Evolutionary conservation across 306 rosid species (phyloP), one percentile per base, ranked within the genome.

Genomic region (Pyrus betulifolia): DNA sequence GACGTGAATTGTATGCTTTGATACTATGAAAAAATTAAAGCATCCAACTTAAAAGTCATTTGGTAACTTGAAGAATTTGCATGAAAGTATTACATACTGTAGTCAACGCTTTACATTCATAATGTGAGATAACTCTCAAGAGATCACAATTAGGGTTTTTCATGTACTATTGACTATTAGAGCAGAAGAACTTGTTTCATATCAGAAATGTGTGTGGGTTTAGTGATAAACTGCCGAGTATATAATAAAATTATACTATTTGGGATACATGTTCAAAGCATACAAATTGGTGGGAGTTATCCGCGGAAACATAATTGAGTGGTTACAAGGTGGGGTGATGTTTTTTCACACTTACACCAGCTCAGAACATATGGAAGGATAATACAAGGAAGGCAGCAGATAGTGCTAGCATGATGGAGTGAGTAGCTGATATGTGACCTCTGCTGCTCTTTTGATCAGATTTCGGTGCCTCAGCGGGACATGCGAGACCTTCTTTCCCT

Each of bases 401-500:
- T 61, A 75, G 25, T 51, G 79, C 21, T 7, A 78, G 71, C 61
- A 79, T 44, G 18, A 81, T 23, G 51, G 82, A 52, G 28, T 68
- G 80, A 35, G 83, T 57, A 70, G 87, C 45, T 45, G 78, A 13
- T 2, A 75, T 33, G 33, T 44, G 78, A 80, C 42, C 69, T 65
- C 40, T 33, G 27, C 42, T 69, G 11, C 71, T 76, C 49, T 49
- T 49, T 8, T 15, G 54, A 46, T 80, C 0, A 6, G 14, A 19
- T 23, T 66, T 68, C 19, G 80, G 68, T 6, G 57, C 49, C 2
- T 38, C 8, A 2, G 66, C 70, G 10, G 72, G 18, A 27, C 99
- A 95, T 1, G 80, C 83, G 59, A 92, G 99, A 13, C 99, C 98
- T 21, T 87, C 63, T 8, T 80, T 62, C 0, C 85, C 96, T 79